These are phyloP conservation scores for Posidonia oceanica DNA, from an alignment of 116 monocot genomes.

Conservation along the genomic window DNA sequence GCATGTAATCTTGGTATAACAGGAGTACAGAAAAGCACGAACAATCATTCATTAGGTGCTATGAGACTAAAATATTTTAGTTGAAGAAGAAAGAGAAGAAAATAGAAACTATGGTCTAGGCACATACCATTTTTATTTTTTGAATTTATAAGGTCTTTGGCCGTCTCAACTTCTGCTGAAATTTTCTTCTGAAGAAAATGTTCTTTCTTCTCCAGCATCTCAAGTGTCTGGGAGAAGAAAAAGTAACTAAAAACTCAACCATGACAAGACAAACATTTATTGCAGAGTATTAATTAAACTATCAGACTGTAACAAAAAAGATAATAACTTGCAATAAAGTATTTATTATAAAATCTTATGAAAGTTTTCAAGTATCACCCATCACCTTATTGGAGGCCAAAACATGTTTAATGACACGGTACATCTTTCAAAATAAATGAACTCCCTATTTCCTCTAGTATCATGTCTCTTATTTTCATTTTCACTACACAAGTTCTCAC, in stretches of 20 bases:
- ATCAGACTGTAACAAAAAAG: not conserved
- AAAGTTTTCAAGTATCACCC: not conserved
- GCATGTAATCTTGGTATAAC: not conserved
- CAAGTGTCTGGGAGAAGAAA: slow-evolving; percentile 27
- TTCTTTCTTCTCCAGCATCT: slow-evolving; percentile 65
- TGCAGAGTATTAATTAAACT: not conserved
- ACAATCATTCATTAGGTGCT: not conserved
- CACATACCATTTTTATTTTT: slow-evolving; percentile 47
- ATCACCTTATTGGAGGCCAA: not conserved
- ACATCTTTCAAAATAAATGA: not conserved
- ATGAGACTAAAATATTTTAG: not conserved
- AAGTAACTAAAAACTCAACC: not conserved
- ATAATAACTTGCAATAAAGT: not conserved
- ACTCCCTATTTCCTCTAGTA: no score
- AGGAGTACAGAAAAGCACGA: not conserved
- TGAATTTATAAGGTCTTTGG: slow-evolving; percentile 37
- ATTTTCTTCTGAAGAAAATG: slow-evolving; percentile 41
- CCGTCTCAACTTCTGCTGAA: slow-evolving; percentile 41
- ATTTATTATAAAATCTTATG: not conserved
- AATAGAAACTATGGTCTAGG: not conserved
- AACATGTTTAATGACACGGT: not conserved
- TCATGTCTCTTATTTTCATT: no score
- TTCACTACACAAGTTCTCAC: no score
- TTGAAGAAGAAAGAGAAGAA: not conserved
- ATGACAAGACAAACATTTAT: no score